A percentile compares a stretch with the other conserved stretches of the same genome.
These are phyloP conservation scores for Russula foetens DNA, from an alignment of 768 basidiomycete species.

Conservation along the genomic window DNA sequence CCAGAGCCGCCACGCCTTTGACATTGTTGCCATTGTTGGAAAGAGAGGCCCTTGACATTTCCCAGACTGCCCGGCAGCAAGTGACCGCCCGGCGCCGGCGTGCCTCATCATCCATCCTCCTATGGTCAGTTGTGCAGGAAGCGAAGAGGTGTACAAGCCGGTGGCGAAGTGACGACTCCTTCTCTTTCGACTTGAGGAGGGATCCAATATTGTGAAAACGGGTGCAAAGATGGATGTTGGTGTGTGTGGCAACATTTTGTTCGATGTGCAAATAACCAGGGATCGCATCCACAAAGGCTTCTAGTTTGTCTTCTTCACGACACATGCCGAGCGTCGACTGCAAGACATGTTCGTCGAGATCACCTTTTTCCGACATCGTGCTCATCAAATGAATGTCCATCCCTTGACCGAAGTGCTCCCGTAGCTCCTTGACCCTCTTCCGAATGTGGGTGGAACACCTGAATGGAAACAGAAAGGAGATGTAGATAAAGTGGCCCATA, in stretches of 20 bases:
- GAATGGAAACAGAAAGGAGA: background rate
- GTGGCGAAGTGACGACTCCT: background rate
- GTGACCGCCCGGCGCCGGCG: conserved; percentile 8
- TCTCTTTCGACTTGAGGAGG: background rate
- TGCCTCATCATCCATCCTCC: conserved; percentile 1
- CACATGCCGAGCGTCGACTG: background rate
- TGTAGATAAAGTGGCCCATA: background rate
- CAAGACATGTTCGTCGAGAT: background rate
- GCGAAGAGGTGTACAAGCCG: background rate
- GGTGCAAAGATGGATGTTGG: background rate
- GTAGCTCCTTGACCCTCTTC: background rate
- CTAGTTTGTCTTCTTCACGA: background rate
- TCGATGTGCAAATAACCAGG: background rate
- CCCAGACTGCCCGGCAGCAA: conserved; percentile 5
- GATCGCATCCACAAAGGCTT: background rate
- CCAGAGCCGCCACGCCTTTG: background rate
- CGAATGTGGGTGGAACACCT: background rate
- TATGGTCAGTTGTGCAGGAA: background rate
- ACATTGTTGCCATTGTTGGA: background rate
- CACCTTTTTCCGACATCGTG: background rate
- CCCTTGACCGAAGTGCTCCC: background rate
- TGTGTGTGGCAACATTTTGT: background rate
- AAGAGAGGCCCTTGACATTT: conserved; percentile 2
- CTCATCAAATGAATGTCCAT: background rate
- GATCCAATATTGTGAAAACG: background rate